Evolutionary conservation across 768 basidiomycete genomes (phyloP), one percentile per base, ranked within the genome.

Genomic region (Hysterangium stoloniferum): DNA sequence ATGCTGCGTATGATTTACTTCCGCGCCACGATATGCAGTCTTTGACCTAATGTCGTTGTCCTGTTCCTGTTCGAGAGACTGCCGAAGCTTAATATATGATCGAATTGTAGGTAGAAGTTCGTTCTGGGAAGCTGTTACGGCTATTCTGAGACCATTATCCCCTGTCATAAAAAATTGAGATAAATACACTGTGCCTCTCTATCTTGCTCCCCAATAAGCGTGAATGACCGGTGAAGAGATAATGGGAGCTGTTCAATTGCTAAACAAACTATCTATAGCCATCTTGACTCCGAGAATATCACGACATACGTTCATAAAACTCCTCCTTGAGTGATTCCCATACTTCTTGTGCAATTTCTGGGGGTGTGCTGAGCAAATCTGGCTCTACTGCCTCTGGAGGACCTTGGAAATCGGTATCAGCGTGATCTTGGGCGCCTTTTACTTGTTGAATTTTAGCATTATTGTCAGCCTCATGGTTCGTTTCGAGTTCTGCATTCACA

Each of bases 281-380:
- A 29, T 15, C 37, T 47, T 43, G 35, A 20, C n/a, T n/a, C n/a
- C n/a, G n/a, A n/a, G n/a, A n/a, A 29, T 29, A 15, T 37, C 29
- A n/a, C 5, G 24, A 54, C 71, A 43, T 36, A 83, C 88, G 77
- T 75, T 89, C 88, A 62, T 79, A 80, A 57, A 87, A 79, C 53
- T 90, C 84, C 59, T 90, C 88, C 59, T 78, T 77, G 61, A 90
- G 76, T 33, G 78, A 69, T 40, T 85, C 81, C 84, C 85, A 86
- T 32, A 86, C 71, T 28, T 79, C 79, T 52, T 68, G 72, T 57
- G 84, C 83, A 61, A 75, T 79, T 58, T 59, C 56, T 25, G 55
- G 51, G 24, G 53, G 32, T 40, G n/a, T n/a, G n/a, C n/a, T n/a
- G n/a, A n/a, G n/a, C n/a, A n/a, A n/a, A n/a, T n/a, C n/a, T n/a